These are phyloP conservation scores for Diaporthe vaccinii DNA, from an alignment of 2,329 filamentous ascomycete species.

Conservation along the genomic window DNA sequence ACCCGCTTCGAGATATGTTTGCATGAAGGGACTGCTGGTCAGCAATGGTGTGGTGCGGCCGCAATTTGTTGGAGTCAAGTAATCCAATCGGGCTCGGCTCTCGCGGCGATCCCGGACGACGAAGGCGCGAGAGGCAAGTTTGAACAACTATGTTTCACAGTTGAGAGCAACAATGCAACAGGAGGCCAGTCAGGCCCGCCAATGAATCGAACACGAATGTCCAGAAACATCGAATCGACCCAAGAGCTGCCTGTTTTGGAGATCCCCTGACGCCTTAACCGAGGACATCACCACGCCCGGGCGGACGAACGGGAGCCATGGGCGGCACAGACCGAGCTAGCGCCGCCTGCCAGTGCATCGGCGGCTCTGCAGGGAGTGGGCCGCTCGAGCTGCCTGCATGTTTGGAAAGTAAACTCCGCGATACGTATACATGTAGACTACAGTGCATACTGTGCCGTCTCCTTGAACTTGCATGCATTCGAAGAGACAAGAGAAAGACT, in stretches of 20 bases:
- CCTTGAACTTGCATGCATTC: background rate
- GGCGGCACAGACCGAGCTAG: slow-evolving; percentile 31
- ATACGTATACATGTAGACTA: background rate
- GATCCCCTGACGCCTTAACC: slow-evolving; percentile 16
- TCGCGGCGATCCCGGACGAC: slow-evolving; percentile 23
- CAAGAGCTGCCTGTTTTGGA: slow-evolving; percentile 23
- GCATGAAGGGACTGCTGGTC: background rate
- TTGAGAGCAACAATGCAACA: background rate
- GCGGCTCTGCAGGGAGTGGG: slow-evolving; percentile 26
- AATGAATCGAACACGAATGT: slow-evolving; percentile 12
- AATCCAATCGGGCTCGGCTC: slow-evolving; percentile 23
- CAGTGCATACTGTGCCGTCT: background rate
- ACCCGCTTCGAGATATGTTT: background rate
- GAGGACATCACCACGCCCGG: slow-evolving; percentile 29
- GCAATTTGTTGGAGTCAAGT: background rate
- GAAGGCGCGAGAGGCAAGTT: slow-evolving; percentile 24
- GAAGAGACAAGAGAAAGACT: background rate
- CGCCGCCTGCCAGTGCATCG: background rate
- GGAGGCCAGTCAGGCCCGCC: background rate
- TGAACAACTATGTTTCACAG: background rate
- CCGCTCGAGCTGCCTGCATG: background rate
- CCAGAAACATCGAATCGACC: background rate
- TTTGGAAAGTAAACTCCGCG: background rate
- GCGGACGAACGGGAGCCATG: slow-evolving; percentile 34
- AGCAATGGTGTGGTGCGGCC: background rate